Conservation (phyloP, 148 eudicot genomes). For the Rhododendron williamsianum region DNA sequence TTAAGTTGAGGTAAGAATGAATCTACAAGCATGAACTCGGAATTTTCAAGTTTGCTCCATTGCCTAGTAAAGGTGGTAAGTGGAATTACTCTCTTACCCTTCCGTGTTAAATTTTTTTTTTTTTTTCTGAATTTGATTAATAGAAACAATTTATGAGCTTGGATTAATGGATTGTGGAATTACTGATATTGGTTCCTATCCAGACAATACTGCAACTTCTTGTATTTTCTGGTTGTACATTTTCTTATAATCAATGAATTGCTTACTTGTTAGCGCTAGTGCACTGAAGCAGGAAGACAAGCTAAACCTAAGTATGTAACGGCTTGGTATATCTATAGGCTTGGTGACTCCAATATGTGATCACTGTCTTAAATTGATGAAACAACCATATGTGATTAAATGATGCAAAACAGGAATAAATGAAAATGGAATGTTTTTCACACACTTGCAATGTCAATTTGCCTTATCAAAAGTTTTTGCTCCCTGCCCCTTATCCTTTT, state of each 20-base stretch:
- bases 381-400: too few species aligned
- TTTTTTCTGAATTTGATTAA: background rate
- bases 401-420: too few species aligned
- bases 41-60: background rate
- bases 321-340: too few species aligned
- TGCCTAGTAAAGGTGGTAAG: too few species aligned
- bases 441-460: background rate
- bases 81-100: too few species aligned
- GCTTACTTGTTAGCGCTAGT: background rate
- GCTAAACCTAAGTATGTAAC: background rate
- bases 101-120: too few species aligned
- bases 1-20: background rate
- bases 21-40: background rate
- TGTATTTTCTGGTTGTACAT: background rate
- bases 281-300: background rate
- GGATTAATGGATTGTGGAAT: background rate
- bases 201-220: background rate
- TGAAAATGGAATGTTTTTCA: background rate
- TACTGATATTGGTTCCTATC: background rate
- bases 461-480: background rate
- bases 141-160: background rate
- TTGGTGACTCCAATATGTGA: too few species aligned
- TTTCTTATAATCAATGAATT: background rate
- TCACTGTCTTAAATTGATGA: too few species aligned
- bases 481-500: background rate